Percentiles rank a stretch among this genome's conserved stretches.
Conservation (phyloP, 768 basidiomycete species). For the Scleroderma bovista region DNA sequence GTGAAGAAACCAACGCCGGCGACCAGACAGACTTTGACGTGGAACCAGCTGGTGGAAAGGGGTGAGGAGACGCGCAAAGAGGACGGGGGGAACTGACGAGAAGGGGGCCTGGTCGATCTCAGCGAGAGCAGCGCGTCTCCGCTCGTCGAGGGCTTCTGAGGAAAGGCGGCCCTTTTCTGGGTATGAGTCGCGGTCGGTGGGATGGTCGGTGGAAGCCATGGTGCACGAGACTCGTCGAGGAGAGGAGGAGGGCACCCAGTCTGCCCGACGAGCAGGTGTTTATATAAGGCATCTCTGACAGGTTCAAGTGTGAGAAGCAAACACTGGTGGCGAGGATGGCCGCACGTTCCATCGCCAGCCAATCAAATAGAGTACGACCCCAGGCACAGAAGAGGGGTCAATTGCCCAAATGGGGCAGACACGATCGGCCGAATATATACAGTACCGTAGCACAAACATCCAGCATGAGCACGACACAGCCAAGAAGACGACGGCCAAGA, state of each 20-base stretch:
- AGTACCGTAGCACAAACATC: too few species aligned
- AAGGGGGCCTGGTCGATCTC: constrained; percentile 87
- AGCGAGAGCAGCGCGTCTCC: constrained; percentile 72
- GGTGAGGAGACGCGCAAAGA: background rate
- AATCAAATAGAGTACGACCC: too few species aligned
- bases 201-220: constrained; percentile 20
- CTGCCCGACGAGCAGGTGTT: background rate
- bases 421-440: too few species aligned
- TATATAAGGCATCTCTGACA: background rate
- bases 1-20: constrained; percentile 90
- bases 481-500: too few species aligned
- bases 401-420: too few species aligned
- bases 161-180: constrained; percentile 23
- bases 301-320: too few species aligned
- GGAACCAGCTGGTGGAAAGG: constrained; percentile 60
- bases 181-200: constrained; percentile 26
- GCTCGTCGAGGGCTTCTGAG: constrained; percentile 51
- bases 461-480: too few species aligned
- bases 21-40: constrained; percentile 66
- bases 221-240: background rate
- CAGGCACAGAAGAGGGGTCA: too few species aligned
- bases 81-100: constrained; percentile 45
- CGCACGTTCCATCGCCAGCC: too few species aligned
- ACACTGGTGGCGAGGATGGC: too few species aligned
- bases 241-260: background rate